A percentile compares a stretch with the other conserved stretches of the same genome.
Conservation (phyloP, 108 stramenopile genomes). For the Tribonema minus region DNA sequence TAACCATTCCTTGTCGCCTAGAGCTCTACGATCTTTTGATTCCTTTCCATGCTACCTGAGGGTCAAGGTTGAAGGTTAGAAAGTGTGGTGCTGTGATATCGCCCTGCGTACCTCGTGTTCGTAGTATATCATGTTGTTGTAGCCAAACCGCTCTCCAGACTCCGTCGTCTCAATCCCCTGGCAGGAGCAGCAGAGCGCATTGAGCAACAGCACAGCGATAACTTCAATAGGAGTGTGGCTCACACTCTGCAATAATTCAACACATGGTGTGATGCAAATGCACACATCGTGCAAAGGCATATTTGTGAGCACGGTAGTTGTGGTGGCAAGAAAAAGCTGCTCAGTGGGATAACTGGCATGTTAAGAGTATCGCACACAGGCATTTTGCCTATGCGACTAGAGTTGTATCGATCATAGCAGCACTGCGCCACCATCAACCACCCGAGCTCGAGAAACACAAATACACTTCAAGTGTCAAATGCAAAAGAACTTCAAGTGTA, state of each 20-base stretch:
- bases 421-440: background rate
- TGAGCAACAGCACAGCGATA: background rate
- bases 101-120: conserved; percentile 78
- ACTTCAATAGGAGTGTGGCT: background rate
- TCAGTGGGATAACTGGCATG: background rate
- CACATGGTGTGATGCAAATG: background rate
- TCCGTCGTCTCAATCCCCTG: conserved; percentile 21
- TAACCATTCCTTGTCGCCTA: too few species aligned
- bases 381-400: background rate
- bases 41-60: too few species aligned
- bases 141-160: conserved; percentile 73
- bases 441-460: background rate
- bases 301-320: conserved; percentile 63
- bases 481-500: background rate
- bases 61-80: too few species aligned
- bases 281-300: background rate
- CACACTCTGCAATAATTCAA: background rate
- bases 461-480: too few species aligned
- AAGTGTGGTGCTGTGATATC: too few species aligned
- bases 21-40: too few species aligned
- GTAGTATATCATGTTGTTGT: conserved; percentile 98
- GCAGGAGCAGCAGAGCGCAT: background rate
- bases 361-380: background rate
- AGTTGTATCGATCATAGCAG: background rate
- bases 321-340: background rate